These are phyloP conservation scores for Keqinozyma sinolaborantium DNA, from an alignment of 1,139 yeast species.

Conservation along the genomic window DNA sequence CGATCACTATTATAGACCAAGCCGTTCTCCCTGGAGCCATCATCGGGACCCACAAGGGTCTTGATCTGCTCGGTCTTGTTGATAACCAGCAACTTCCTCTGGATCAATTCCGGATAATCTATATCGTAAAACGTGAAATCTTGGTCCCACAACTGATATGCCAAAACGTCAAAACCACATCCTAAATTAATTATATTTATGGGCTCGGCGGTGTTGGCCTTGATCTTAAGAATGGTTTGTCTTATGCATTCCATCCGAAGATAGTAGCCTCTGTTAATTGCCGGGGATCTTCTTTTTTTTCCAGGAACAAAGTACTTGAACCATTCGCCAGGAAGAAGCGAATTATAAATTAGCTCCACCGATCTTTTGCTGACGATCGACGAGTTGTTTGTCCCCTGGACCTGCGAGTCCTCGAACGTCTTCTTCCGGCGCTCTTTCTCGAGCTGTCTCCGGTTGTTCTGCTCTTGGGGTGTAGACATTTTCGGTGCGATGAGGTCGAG, in stretches of 20 bases:
- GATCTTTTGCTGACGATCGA: conserved; percentile 82
- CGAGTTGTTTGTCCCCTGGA: conserved; percentile 81
- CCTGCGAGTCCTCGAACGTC: conserved; percentile 56
- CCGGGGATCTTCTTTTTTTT: conserved; percentile 71
- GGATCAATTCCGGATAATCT: conserved; percentile 69
- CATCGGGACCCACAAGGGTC: conserved; percentile 39
- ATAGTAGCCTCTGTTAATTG: conserved; percentile 84
- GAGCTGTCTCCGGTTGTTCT: conserved; percentile 24
- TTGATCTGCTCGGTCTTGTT: conserved; percentile 43
- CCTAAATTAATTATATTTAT: conserved; percentile 64
- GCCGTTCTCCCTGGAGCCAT: conserved; percentile 11
- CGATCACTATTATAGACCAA: conserved; percentile 38
- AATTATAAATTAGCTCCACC: conserved; percentile 62
- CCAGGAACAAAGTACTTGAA: conserved; percentile 68
- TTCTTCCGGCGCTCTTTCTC: conserved; percentile 47
- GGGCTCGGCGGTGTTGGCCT: conserved; percentile 17
- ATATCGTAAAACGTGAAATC: conserved; percentile 59
- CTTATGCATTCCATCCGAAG: conserved; percentile 71
- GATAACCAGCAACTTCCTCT: conserved; percentile 52
- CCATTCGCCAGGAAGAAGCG: conserved; percentile 45
- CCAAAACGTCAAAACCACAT: conserved; percentile 79
- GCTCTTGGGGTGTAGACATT: not conserved
- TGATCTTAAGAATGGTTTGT: conserved; percentile 45
- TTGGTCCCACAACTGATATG: conserved; percentile 54
- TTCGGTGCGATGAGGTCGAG: conserved; percentile 5